Conservation (phyloP, 2,329 filamentous ascomycete genomes). For the Knufia fluminis region DNA sequence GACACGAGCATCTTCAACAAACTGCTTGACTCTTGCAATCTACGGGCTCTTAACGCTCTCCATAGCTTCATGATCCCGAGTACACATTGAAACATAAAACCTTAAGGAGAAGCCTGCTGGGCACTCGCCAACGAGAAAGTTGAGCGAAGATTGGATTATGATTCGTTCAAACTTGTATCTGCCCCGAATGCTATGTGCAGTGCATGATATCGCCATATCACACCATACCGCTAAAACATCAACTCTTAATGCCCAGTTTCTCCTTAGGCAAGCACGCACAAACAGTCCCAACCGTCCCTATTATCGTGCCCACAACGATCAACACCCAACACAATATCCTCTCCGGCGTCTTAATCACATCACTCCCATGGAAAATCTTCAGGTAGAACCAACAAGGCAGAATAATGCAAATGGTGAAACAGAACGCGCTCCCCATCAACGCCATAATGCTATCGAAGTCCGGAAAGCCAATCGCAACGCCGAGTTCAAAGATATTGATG, state of each 20-base stretch:
- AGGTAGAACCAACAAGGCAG: constrained; percentile 82
- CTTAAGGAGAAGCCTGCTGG: too few species aligned
- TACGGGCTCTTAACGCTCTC: too few species aligned
- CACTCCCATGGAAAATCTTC: constrained; percentile 69
- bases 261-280: constrained; percentile 82
- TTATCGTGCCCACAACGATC: constrained; percentile 56
- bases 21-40: too few species aligned
- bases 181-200: too few species aligned
- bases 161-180: too few species aligned
- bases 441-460: constrained; percentile 86
- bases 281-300: constrained; percentile 70
- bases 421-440: constrained; percentile 78
- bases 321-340: constrained; percentile 58
- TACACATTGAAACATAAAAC: too few species aligned
- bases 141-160: too few species aligned
- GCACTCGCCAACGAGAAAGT: too few species aligned
- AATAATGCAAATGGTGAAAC: constrained; percentile 90
- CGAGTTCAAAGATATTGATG: constrained; percentile 62
- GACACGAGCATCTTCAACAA: too few species aligned
- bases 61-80: too few species aligned
- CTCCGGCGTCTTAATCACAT: constrained; percentile 57
- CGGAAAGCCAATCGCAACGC: constrained; percentile 65
- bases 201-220: too few species aligned
- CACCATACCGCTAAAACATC: too few species aligned
- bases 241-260: constrained; percentile 45